Percentiles rank a stretch among this genome's conserved stretches.
phyloP scores from a whole-genome alignment of 164 flowering plant genomes.

The Malania oleifera region DNA sequence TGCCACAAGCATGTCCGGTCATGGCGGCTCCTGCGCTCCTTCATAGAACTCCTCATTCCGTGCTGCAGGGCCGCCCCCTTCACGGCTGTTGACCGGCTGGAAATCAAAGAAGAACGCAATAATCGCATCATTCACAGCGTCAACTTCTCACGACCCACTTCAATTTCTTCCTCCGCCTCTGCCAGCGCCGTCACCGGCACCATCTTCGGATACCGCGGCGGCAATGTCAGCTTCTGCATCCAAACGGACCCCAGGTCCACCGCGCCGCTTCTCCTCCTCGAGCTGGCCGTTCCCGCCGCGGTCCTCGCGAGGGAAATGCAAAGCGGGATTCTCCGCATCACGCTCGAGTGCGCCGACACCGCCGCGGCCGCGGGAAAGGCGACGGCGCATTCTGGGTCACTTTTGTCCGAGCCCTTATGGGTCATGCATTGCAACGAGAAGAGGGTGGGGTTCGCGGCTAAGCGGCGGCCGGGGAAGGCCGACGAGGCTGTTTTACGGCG shows the following conservation, averaged over 20 bases:
- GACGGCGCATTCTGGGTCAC: constrained; percentile 7
- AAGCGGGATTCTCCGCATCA: constrained; percentile 47
- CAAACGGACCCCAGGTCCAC: constrained; percentile 36
- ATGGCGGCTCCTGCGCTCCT: constrained; percentile 62
- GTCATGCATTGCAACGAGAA: constrained; percentile 55
- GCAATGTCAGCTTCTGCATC: constrained; percentile 51
- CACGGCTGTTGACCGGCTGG: constrained; percentile 22
- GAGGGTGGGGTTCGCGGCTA: constrained; percentile 40
- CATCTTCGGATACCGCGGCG: constrained; percentile 41
- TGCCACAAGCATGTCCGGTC: constrained; percentile 70
- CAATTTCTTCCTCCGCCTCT: constrained; percentile 1
- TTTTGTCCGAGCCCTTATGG: constrained; percentile 45
- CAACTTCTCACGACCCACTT: neutral
- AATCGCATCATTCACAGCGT: constrained; percentile 1
- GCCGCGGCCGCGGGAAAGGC: neutral
- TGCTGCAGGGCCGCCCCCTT: constrained; percentile 35
- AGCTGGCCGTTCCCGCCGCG: constrained; percentile 42
- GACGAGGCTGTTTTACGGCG: constrained; percentile 28
- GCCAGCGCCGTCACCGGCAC: constrained; percentile 35
- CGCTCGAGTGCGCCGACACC: constrained; percentile 21
- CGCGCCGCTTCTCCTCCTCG: constrained; percentile 45
- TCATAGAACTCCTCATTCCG: constrained; percentile 44
- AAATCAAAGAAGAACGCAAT: constrained; percentile 1
- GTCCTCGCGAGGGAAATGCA: constrained; percentile 53
- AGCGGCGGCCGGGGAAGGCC: constrained; percentile 23